A percentile compares a stretch with the other conserved stretches of the same genome.
Conservation (phyloP, 164 flowering plant genomes). For the Chloranthus sessilifolius region DNA sequence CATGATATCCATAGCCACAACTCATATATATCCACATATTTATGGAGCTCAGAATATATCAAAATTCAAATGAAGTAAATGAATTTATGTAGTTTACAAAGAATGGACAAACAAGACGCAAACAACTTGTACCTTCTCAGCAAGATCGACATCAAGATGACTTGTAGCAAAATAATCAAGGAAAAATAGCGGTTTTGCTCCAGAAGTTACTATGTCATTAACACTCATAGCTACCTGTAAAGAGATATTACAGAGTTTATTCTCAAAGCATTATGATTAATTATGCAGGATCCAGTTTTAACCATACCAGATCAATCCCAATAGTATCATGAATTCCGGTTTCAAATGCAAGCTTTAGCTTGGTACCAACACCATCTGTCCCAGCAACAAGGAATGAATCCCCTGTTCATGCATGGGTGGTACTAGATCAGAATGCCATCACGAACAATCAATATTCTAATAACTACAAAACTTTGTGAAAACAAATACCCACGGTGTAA, state of each 20-base stretch:
- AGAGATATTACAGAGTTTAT: constrained; percentile 7
- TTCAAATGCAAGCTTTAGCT: constrained; percentile 96
- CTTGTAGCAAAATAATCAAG: constrained; percentile 98
- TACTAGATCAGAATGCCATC: constrained; percentile 1
- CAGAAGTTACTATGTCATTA: constrained; percentile 94
- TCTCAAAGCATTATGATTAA: not conserved
- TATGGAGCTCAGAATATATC: no score
- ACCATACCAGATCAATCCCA: constrained; percentile 88
- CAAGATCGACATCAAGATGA: constrained; percentile 95
- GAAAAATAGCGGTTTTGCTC: constrained; percentile 92
- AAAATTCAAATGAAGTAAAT: no score
- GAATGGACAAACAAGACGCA: not conserved
- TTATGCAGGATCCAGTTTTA: constrained; percentile 1
- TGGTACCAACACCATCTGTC: constrained; percentile 98
- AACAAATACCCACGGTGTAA: no score
- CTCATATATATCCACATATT: no score
- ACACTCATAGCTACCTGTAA: constrained; percentile 98
- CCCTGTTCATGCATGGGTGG: constrained; percentile 39
- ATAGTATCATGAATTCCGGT: constrained; percentile 94
- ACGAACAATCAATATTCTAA: not conserved
- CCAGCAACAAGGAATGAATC: constrained; percentile 98
- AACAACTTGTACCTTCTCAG: constrained; percentile 63
- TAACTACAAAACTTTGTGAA: no score
- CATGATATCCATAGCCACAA: no score
- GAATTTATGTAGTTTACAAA: not conserved